phyloP scores from a whole-genome alignment of 345 rosid genomes.

The Acer yangbiense region DNA sequence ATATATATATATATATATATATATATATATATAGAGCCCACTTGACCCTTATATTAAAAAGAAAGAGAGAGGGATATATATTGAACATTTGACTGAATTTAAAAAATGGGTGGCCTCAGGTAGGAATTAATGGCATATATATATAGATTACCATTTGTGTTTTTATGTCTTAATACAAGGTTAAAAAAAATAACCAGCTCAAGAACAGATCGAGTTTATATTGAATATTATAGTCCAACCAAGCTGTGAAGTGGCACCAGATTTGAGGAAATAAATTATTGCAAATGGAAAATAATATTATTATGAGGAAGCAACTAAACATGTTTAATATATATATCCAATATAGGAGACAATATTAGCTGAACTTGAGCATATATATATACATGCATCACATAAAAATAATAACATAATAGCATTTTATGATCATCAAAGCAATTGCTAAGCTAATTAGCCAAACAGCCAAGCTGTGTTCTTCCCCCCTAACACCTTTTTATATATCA shows the following conservation, averaged over 20 bases:
- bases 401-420: slow-evolving; percentile 24
- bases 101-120: no score
- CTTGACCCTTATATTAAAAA: no score
- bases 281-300: slow-evolving; percentile 8
- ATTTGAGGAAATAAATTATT: slow-evolving; percentile 2
- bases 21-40: no score
- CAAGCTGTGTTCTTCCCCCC: slow-evolving; percentile 24
- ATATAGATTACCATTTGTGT: no score
- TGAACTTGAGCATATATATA: slow-evolving; percentile 11
- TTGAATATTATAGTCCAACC: neutral
- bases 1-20: no score
- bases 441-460: slow-evolving; percentile 9
- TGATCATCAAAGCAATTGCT: neutral
- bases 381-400: neutral
- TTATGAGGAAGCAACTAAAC: slow-evolving; percentile 32
- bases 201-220: no score
- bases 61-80: no score
- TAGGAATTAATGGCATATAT: no score
- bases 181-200: neutral
- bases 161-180: neutral
- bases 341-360: slow-evolving; percentile 36
- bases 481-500: neutral
- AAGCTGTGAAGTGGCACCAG: neutral
- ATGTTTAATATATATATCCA: slow-evolving; percentile 20
- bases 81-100: no score